Conservation (phyloP, 345 rosid species). For the Pelargonium nanum region DNA sequence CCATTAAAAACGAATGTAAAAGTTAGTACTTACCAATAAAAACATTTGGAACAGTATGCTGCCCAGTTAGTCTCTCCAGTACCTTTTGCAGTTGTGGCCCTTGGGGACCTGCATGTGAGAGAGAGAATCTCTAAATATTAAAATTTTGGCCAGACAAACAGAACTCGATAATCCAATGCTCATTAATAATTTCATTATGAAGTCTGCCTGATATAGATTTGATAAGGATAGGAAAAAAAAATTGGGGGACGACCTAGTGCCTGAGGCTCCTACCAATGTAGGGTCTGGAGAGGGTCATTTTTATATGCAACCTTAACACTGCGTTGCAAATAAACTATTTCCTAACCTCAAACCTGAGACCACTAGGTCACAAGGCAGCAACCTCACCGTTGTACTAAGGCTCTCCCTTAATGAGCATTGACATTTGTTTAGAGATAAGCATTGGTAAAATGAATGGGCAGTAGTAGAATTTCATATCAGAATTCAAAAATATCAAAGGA, state of each 20-base stretch:
- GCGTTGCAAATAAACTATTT: too few relatives aligned
- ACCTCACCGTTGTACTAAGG: too few relatives aligned
- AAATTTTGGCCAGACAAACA: not conserved
- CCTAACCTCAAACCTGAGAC: too few relatives aligned
- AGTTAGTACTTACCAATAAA: slow-evolving; percentile 54
- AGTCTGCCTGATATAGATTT: not conserved
- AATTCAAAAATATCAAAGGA: not conserved
- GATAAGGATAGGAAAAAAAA: too few relatives aligned
- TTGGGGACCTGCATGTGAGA: slow-evolving; percentile 54
- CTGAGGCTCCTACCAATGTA: too few relatives aligned
- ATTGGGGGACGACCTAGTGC: too few relatives aligned
- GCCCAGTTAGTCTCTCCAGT: slow-evolving; percentile 81
- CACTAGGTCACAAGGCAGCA: too few relatives aligned
- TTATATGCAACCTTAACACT: too few relatives aligned
- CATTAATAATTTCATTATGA: not conserved
- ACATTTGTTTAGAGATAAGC: not conserved
- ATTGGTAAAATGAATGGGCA: not conserved
- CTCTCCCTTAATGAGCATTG: too few relatives aligned
- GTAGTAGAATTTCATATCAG: too few relatives aligned
- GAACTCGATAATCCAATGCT: not conserved
- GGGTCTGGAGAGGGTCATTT: too few relatives aligned
- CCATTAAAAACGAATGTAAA: not conserved
- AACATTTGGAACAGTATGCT: slow-evolving; percentile 89
- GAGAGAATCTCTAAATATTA: not conserved
- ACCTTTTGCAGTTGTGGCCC: slow-evolving; percentile 82